A percentile compares a stretch with the other conserved stretches of the same genome.
These are phyloP conservation scores for Heteromeles arbutifolia DNA, from an alignment of 306 rosid species.

Conservation along the genomic window DNA sequence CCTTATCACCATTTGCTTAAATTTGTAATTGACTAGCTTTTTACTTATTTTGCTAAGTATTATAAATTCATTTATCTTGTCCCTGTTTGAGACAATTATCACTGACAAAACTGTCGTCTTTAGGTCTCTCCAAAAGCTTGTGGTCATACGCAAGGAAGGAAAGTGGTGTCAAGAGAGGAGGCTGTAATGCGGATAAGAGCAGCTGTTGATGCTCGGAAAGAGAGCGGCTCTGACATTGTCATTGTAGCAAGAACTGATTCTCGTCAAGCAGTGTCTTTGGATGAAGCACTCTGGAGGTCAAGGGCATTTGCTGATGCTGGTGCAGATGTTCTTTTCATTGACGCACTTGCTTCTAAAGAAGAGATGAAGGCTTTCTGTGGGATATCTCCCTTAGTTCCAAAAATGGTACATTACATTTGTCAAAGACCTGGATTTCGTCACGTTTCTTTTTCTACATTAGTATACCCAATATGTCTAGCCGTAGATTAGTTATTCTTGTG, in stretches of 20 bases:
- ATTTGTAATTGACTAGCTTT: background rate
- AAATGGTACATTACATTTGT: conserved; percentile 44
- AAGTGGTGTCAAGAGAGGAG: conserved; percentile 73
- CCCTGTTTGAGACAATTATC: background rate
- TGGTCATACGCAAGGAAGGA: conserved; percentile 81
- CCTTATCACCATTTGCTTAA: background rate
- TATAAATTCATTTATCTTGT: background rate
- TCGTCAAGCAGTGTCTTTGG: conserved; percentile 79
- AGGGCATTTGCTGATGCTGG: conserved; percentile 88
- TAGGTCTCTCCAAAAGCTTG: conserved; percentile 87
- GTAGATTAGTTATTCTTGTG: background rate
- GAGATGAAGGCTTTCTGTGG: conserved; percentile 83
- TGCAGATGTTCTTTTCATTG: conserved; percentile 86
- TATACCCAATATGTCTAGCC: background rate
- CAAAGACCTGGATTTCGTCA: background rate
- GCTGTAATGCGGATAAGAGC: conserved; percentile 70
- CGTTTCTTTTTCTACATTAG: background rate
- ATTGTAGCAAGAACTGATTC: conserved; percentile 88
- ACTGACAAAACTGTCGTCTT: conserved; percentile 17
- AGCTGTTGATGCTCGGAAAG: conserved; percentile 74
- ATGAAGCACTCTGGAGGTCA: conserved; percentile 63
- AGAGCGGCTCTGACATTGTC: conserved; percentile 78
- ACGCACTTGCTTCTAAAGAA: conserved; percentile 68
- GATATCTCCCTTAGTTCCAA: conserved; percentile 65
- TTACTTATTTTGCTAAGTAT: background rate